These are phyloP conservation scores for Hordeum pubiflorum DNA, from an alignment of 202 grass and related monocot species.

Conservation along the genomic window DNA sequence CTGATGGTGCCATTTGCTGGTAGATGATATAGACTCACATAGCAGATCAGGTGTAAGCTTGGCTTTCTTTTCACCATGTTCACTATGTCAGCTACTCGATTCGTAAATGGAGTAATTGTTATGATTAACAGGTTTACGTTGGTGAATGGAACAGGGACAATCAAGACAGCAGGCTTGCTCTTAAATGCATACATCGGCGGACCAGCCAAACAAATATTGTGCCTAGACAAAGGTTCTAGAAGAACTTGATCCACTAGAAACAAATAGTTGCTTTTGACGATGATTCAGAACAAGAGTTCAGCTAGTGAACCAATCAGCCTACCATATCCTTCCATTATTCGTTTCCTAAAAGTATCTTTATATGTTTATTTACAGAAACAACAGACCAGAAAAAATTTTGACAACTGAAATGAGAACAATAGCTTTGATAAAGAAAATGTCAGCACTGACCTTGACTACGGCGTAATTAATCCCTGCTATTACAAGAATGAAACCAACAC, in stretches of 20 bases:
- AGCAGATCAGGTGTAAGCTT: background rate
- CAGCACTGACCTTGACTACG: constrained; percentile 67
- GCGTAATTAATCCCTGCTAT: constrained; percentile 64
- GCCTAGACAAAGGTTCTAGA: background rate
- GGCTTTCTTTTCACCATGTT: background rate
- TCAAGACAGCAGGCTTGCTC: background rate
- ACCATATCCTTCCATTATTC: background rate
- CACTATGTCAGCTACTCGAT: background rate
- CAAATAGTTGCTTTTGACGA: background rate
- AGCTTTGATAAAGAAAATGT: background rate
- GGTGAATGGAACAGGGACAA: background rate
- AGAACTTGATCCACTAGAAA: background rate
- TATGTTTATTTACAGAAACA: background rate
- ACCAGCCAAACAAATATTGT: background rate
- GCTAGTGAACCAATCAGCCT: background rate
- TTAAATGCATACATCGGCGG: background rate
- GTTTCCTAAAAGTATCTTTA: background rate
- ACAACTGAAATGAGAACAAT: background rate
- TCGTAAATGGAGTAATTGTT: background rate
- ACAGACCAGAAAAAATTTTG: background rate
- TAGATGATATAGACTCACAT: background rate
- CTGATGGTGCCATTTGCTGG: background rate
- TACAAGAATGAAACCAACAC: constrained; percentile 69
- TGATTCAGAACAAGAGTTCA: background rate
- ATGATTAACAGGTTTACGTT: background rate